Conservation (phyloP, 2,329 filamentous ascomycete species). For the Sporothrix curviconia region DNA sequence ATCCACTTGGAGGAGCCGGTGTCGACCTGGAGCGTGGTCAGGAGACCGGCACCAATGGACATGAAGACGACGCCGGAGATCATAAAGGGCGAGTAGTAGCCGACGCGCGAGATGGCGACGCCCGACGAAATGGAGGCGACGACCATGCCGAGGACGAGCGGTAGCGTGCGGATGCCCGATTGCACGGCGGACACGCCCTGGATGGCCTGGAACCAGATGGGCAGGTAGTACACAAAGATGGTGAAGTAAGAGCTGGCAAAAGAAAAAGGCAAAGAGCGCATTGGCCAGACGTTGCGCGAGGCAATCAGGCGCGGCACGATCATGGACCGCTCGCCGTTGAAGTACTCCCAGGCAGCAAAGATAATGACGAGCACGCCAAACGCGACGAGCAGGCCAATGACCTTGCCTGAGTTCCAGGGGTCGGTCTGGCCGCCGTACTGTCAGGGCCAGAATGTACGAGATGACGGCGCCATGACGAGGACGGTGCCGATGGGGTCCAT, state of each 20-base stretch:
- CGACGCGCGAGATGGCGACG: constrained; percentile 26
- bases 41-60: constrained; percentile 30
- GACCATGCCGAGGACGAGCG: constrained; percentile 33
- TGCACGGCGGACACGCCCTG: constrained; percentile 32
- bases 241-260: constrained; percentile 40
- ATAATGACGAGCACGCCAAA: constrained; percentile 21
- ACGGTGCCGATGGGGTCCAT: constrained; percentile 36
- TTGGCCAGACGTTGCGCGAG: constrained; percentile 37
- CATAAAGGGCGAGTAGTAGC: constrained; percentile 30
- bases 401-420: constrained; percentile 29
- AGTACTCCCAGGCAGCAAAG: constrained; percentile 30
- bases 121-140: constrained; percentile 32
- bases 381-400: constrained; percentile 32
- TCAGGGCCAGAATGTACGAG: constrained; percentile 34
- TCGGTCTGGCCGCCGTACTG: constrained; percentile 37
- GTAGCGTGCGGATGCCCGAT: constrained; percentile 35
- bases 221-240: constrained; percentile 39
- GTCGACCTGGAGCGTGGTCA: constrained; percentile 32
- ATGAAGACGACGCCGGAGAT: constrained; percentile 29
- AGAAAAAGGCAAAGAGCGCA: constrained; percentile 35
- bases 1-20: constrained; percentile 35
- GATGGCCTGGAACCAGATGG: constrained; percentile 47
- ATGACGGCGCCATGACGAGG: constrained; percentile 34
- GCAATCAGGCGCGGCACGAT: constrained; percentile 39
- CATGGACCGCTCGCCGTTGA: constrained; percentile 42